phyloP scores from a whole-genome alignment of 768 basidiomycete species.

The Suillus luteus region DNA sequence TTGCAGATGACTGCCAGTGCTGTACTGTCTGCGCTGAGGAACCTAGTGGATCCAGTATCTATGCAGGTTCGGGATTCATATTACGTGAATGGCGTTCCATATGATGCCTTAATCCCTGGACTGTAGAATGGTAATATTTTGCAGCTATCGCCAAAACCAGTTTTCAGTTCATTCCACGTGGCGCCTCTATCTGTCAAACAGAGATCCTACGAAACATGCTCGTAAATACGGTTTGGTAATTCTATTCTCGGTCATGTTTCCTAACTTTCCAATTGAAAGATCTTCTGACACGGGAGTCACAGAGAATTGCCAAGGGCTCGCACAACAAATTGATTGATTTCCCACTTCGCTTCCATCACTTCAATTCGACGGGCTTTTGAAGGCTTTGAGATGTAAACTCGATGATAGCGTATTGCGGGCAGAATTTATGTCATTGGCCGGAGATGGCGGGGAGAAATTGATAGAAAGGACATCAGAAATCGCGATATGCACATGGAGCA shows the following conservation, averaged over 20 bases:
- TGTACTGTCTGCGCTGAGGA: constrained; percentile 77
- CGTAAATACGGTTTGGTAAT: not conserved
- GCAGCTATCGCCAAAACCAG: not conserved
- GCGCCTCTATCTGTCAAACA: not conserved
- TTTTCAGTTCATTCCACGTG: not conserved
- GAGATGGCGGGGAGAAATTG: not conserved
- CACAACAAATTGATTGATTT: not conserved
- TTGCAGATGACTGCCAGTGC: constrained; percentile 90
- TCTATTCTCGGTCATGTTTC: not conserved
- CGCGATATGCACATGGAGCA: not conserved
- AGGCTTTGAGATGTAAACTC: not conserved
- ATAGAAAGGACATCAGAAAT: not conserved
- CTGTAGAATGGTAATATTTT: constrained; percentile 16
- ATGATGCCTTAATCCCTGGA: constrained; percentile 27
- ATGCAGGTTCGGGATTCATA: constrained; percentile 31
- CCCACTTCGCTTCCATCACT: not conserved
- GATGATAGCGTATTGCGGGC: not conserved
- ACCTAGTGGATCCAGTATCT: constrained; percentile 67
- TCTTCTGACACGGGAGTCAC: not conserved
- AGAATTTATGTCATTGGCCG: not conserved
- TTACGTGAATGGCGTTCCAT: constrained; percentile 34
- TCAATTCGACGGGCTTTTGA: not conserved
- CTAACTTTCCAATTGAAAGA: not conserved
- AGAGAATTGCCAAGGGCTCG: not conserved
- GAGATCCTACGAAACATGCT: not conserved